Evolutionary conservation across 1,139 yeast genomes (phyloP).

Genomic region (Magnusiomyces paraingens): DNA sequence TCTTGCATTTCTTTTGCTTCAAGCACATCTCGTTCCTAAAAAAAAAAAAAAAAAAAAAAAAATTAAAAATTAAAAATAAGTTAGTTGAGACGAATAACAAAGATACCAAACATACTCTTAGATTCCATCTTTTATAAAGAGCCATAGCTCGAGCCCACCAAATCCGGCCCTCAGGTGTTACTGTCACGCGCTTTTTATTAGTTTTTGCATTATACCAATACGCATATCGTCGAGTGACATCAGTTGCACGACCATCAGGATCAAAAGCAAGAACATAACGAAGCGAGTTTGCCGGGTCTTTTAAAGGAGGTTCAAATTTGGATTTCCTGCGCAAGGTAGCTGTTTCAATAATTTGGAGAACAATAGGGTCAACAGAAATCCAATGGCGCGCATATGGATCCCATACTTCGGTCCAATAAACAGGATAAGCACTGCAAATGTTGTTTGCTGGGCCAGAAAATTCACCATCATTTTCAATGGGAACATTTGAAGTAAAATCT

Average conservation of each 20-base stretch:
- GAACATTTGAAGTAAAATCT: slow-evolving; percentile 53
- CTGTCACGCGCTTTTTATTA: slow-evolving; percentile 62
- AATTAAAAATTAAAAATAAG: too few relatives aligned
- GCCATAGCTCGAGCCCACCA: slow-evolving; percentile 46
- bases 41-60: too few relatives aligned
- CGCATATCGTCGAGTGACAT: slow-evolving; percentile 80
- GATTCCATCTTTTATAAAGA: too few relatives aligned
- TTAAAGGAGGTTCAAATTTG: slow-evolving; percentile 68
- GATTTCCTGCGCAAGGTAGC: slow-evolving; percentile 46
- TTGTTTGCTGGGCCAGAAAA: slow-evolving; percentile 28
- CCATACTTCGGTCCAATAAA: slow-evolving; percentile 95
- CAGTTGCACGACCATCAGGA: slow-evolving; percentile 56
- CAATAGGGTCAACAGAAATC: slow-evolving; percentile 82
- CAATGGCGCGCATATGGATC: slow-evolving; percentile 63
- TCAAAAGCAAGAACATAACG: slow-evolving; percentile 77
- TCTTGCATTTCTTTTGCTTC: slow-evolving; percentile 67
- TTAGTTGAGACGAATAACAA: too few relatives aligned
- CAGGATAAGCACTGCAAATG: slow-evolving; percentile 43
- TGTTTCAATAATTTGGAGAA: slow-evolving; percentile 59
- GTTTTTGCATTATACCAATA: slow-evolving; percentile 66
- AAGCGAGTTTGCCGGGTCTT: slow-evolving; percentile 53
- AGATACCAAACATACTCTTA: not conserved
- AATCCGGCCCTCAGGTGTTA: slow-evolving; percentile 42
- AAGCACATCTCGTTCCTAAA: slow-evolving; percentile 47
- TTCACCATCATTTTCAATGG: slow-evolving; percentile 19